phyloP scores from a whole-genome alignment of 441 rosid species.

The Gossypium gossypioides region DNA sequence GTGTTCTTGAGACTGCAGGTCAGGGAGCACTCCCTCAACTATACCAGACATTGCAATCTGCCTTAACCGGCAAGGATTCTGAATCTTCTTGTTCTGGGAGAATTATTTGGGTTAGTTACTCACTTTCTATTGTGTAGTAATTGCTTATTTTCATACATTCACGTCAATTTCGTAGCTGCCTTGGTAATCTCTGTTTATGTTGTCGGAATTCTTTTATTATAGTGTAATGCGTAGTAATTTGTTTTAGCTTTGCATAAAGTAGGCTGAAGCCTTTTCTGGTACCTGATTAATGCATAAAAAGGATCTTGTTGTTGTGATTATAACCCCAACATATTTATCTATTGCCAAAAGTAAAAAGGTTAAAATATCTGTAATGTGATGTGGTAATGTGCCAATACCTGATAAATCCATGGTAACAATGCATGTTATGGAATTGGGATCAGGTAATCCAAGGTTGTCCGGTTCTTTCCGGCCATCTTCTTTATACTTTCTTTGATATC shows the following conservation, averaged over 20 bases:
- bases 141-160: conserved; percentile 1
- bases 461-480: neutral
- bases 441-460: neutral
- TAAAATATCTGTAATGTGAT: neutral
- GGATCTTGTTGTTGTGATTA: neutral
- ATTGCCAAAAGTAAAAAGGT: neutral
- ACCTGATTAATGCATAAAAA: neutral
- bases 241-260: neutral
- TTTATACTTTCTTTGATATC: neutral
- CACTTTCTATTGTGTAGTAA: neutral
- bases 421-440: neutral
- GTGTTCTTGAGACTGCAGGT: conserved; percentile 81
- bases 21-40: conserved; percentile 56
- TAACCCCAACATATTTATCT: neutral
- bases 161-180: neutral
- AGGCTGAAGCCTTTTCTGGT: neutral
- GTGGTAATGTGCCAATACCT: neutral
- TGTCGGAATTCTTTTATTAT: neutral
- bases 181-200: neutral
- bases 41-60: conserved; percentile 52
- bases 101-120: conserved; percentile 63
- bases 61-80: conserved; percentile 35
- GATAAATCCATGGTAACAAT: neutral
- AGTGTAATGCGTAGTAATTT: neutral
- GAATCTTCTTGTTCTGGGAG: conserved; percentile 39